Conservation (phyloP, 495 filamentous ascomycete genomes). For the Cudoniella acicularis region DNA sequence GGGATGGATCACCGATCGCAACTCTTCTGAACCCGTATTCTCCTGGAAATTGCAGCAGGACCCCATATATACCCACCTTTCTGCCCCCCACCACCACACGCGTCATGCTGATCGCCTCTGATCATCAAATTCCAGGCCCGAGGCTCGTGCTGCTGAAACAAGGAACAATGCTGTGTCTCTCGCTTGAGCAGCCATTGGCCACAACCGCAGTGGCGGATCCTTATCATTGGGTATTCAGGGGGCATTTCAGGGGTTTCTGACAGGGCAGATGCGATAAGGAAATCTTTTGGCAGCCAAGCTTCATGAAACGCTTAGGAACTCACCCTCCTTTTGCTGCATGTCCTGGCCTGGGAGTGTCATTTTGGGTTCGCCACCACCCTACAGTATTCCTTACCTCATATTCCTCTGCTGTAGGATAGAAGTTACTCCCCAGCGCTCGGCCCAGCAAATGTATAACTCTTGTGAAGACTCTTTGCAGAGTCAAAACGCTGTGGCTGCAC, state of each 20-base stretch:
- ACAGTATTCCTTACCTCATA: too few relatives aligned
- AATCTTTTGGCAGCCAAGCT: too few relatives aligned
- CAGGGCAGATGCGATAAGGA: not conserved
- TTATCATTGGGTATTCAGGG: not conserved
- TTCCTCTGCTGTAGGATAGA: too few relatives aligned
- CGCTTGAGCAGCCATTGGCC: not conserved
- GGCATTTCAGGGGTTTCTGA: not conserved
- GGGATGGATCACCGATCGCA: too few relatives aligned
- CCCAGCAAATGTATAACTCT: too few relatives aligned
- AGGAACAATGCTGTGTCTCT: not conserved
- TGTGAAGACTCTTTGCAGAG: too few relatives aligned
- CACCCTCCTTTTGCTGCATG: not conserved
- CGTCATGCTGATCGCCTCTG: not conserved
- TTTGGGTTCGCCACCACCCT: not conserved
- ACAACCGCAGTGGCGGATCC: not conserved
- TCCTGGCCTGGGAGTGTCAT: not conserved
- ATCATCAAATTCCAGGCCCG: not conserved
- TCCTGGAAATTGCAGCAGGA: not conserved
- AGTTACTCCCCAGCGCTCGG: too few relatives aligned
- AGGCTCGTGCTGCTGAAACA: not conserved
- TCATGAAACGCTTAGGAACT: not conserved
- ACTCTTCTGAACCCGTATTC: not conserved
- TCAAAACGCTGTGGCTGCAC: too few relatives aligned
- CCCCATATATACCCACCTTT: not conserved
- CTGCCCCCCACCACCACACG: not conserved